These are phyloP conservation scores for Mucor indicus DNA, from an alignment of 371 early-diverging fungal genomes.

Conservation along the genomic window DNA sequence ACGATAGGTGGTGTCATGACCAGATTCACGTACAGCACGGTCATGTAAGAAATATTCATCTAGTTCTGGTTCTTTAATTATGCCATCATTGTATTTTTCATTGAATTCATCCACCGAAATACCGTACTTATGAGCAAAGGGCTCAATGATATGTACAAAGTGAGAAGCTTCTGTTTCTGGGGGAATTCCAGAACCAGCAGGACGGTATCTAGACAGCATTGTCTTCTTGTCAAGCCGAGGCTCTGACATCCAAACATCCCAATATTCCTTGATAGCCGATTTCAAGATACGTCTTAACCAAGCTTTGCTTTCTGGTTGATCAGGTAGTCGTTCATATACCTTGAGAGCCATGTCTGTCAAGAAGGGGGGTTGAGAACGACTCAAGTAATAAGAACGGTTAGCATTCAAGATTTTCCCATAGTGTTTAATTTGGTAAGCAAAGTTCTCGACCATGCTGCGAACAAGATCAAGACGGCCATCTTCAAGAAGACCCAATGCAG, in stretches of 20 bases:
- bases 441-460: slow-evolving; percentile 95
- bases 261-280: slow-evolving; percentile 90
- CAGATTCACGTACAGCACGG: slow-evolving; percentile 94
- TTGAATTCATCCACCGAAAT: slow-evolving; percentile 73
- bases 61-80: slow-evolving; percentile 75
- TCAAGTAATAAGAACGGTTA: slow-evolving; percentile 94
- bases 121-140: slow-evolving; percentile 72
- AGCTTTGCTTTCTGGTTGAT: slow-evolving; percentile 55
- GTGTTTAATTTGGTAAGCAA: slow-evolving; percentile 92
- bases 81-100: slow-evolving; percentile 61
- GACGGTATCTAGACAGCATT: slow-evolving; percentile 82
- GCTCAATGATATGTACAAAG: slow-evolving; percentile 87
- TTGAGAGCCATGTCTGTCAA: slow-evolving; percentile 93
- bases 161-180: slow-evolving; percentile 96
- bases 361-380: slow-evolving; percentile 97
- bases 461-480: slow-evolving; percentile 84
- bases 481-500: slow-evolving; percentile 81
- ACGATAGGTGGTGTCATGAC: slow-evolving; percentile 96
- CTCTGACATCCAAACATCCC: slow-evolving; percentile 84
- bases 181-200: slow-evolving; percentile 92
- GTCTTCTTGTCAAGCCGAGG: slow-evolving; percentile 78
- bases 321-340: slow-evolving; percentile 65
- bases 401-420: slow-evolving; percentile 98
- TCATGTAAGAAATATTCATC: slow-evolving; percentile 97
- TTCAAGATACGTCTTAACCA: slow-evolving; percentile 78